Conservation (phyloP, 1,139 yeast genomes). For the Zygoascus meyerae region DNA sequence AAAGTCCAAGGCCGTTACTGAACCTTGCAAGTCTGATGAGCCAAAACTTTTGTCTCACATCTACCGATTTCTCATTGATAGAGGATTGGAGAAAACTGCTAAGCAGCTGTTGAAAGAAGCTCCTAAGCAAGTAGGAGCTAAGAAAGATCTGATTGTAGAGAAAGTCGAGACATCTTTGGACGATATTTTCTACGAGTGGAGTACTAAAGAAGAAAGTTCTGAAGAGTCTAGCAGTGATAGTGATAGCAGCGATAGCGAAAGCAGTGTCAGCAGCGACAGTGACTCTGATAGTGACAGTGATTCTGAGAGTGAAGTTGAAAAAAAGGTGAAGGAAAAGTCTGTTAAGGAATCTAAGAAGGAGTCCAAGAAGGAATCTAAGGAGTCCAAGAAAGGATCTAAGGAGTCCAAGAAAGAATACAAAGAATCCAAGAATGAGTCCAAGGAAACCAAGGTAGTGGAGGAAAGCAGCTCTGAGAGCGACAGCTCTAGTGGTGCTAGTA, state of each 20-base stretch:
- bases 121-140: conserved; percentile 11
- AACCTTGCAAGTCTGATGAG: conserved; percentile 4
- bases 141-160: conserved; percentile 14
- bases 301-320: conserved; percentile 14
- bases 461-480: conserved; percentile 16
- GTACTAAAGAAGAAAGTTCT: conserved; percentile 22
- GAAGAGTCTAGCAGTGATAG: conserved; percentile 20
- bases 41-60: conserved; percentile 25
- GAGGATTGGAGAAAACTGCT: conserved; percentile 26
- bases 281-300: conserved; percentile 19
- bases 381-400: conserved; percentile 12
- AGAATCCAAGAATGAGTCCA: conserved; percentile 10
- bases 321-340: conserved; percentile 20
- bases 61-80: conserved; percentile 21
- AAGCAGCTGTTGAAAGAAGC: conserved; percentile 24
- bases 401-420: conserved; percentile 9
- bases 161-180: conserved; percentile 15
- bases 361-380: conserved; percentile 5
- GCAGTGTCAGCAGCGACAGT: conserved; percentile 24
- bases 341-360: conserved; percentile 18
- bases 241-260: conserved; percentile 22
- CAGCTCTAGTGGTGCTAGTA: conserved; percentile 24
- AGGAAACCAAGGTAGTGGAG: conserved; percentile 7
- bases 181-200: conserved; percentile 25
- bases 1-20: neutral